Conservation (phyloP, 2,329 filamentous ascomycete genomes). For the Phialocephala sp. region DNA sequence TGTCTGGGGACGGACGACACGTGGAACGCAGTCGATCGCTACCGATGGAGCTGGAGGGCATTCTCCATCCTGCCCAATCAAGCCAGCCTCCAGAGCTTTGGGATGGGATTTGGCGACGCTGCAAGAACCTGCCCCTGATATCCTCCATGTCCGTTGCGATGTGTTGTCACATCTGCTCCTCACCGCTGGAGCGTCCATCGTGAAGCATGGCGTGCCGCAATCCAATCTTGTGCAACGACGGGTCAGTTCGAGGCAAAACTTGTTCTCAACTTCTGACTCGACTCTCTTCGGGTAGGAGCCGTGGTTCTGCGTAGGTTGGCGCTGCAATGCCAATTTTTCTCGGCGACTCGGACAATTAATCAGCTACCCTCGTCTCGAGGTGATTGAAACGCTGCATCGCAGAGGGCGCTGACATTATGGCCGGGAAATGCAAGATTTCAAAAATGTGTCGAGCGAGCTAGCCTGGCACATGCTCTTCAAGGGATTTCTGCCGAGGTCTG, state of each 20-base stretch:
- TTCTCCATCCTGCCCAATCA: background rate
- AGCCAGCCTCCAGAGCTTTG: background rate
- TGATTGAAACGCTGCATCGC: too few species aligned
- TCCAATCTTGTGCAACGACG: too few species aligned
- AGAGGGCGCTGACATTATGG: too few species aligned
- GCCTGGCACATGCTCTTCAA: background rate
- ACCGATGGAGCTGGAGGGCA: too few species aligned
- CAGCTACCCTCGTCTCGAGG: background rate
- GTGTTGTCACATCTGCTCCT: background rate
- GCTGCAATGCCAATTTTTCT: background rate
- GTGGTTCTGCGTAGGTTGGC: too few species aligned
- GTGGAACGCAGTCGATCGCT: background rate
- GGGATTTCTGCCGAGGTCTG: background rate
- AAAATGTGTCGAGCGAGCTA: background rate
- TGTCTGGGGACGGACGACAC: conserved; percentile 11
- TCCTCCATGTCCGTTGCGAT: background rate
- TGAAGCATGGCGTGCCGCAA: background rate
- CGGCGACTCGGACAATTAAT: conserved; percentile 3
- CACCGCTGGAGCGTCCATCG: background rate
- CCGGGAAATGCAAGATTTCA: too few species aligned
- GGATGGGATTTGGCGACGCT: background rate
- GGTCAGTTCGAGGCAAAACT: too few species aligned
- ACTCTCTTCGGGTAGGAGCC: too few species aligned
- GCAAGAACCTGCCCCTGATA: background rate
- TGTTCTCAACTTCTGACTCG: too few species aligned